These are phyloP conservation scores for Sporothrix protearum DNA, from an alignment of 2,329 filamentous ascomycete species.

Conservation along the genomic window DNA sequence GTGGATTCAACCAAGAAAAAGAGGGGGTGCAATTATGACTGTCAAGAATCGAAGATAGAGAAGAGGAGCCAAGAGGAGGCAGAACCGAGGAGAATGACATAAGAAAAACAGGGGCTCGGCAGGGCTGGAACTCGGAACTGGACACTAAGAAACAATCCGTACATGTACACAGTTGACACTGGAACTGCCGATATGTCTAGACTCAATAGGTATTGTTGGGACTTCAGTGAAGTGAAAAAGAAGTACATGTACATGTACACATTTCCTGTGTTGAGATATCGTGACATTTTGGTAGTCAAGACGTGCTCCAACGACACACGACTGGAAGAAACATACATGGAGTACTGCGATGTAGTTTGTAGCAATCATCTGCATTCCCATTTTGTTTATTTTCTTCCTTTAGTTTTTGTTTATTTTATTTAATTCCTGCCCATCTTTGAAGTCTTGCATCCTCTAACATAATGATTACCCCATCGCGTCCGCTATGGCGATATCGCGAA, in stretches of 20 bases:
- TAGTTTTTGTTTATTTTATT: not conserved
- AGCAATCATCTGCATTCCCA: not conserved
- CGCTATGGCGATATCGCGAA: not conserved
- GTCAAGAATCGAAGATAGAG: not conserved
- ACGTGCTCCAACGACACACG: not conserved
- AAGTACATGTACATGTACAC: not conserved
- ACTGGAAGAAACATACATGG: not conserved
- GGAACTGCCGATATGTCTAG: not conserved
- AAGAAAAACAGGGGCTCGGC: not conserved
- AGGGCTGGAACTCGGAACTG: not conserved
- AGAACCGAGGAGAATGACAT: not conserved
- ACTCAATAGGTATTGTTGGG: not conserved
- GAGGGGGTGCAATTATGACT: not conserved
- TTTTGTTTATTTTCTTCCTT: too few species aligned
- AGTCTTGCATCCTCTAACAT: constrained; percentile 11
- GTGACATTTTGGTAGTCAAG: constrained; percentile 3
- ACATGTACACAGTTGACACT: too few species aligned
- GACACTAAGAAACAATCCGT: too few species aligned
- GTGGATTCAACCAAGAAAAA: constrained; percentile 10
- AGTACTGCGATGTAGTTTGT: not conserved
- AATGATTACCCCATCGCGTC: constrained; percentile 27
- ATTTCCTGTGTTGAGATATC: not conserved
- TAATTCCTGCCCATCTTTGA: not conserved
- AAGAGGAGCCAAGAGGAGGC: not conserved
- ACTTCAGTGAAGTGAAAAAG: not conserved